Conservation (phyloP, 2,329 filamentous ascomycete species). For the Colletotrichum shisoi region DNA sequence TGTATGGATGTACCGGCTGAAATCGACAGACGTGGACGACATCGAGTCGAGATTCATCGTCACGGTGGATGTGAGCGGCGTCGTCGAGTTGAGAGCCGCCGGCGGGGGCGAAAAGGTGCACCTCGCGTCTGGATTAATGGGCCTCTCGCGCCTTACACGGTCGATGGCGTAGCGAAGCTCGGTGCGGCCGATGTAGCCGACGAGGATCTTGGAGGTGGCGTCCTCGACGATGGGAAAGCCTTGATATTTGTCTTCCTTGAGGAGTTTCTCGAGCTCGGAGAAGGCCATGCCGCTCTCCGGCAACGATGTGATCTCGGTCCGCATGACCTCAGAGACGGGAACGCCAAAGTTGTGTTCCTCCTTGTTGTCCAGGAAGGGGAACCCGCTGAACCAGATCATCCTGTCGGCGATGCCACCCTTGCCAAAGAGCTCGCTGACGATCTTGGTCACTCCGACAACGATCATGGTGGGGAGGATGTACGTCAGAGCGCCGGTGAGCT, state of each 20-base stretch:
- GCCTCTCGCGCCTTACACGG: slow-evolving; percentile 74
- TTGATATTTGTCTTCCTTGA: slow-evolving; percentile 82
- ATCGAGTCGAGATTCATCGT: slow-evolving; percentile 67
- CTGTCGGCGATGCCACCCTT: slow-evolving; percentile 96
- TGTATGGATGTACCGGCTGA: slow-evolving; percentile 85
- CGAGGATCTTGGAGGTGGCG: slow-evolving; percentile 70
- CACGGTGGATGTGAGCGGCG: slow-evolving; percentile 55
- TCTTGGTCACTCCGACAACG: slow-evolving; percentile 95
- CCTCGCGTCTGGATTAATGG: slow-evolving; percentile 70
- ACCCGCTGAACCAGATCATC: slow-evolving; percentile 99
- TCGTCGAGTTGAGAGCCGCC: slow-evolving; percentile 43
- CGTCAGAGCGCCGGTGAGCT: slow-evolving; percentile 93
- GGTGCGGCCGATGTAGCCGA: slow-evolving; percentile 92
- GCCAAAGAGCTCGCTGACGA: slow-evolving; percentile 87
- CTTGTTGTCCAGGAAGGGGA: slow-evolving; percentile 96
- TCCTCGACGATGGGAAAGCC: slow-evolving; percentile 93
- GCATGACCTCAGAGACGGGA: slow-evolving; percentile 91
- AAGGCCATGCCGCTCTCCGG: slow-evolving; percentile 78
- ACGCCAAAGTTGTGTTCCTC: slow-evolving; percentile 97
- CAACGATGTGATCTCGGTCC: slow-evolving; percentile 74
- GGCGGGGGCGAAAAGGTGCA: slow-evolving; percentile 74
- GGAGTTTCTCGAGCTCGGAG: slow-evolving; percentile 76
- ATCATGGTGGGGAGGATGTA: slow-evolving; percentile 99
- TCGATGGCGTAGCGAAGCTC: slow-evolving; percentile 92
- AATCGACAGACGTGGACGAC: slow-evolving; percentile 71